A percentile compares a stretch with the other conserved stretches of the same genome.
These are phyloP conservation scores for Aristolochia contorta DNA, from an alignment of 164 flowering plant genomes.

Conservation along the genomic window DNA sequence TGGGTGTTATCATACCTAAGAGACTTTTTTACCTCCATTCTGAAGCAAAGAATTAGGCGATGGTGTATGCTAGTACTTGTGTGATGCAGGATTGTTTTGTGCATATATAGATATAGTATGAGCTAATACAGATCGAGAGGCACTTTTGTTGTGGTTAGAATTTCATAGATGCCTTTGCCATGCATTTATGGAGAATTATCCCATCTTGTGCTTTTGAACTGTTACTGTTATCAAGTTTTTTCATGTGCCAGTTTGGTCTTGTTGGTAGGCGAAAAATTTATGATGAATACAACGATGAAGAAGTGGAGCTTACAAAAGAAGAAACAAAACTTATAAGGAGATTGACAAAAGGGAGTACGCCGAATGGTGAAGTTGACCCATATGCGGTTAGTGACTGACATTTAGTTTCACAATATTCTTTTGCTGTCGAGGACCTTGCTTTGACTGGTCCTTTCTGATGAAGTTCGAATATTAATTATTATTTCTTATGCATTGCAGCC, in stretches of 20 bases:
- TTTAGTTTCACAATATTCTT: not conserved
- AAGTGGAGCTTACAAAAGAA: constrained; percentile 62
- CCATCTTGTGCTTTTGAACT: not conserved
- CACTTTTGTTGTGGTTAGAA: not conserved
- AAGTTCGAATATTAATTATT: not conserved
- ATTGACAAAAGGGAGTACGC: constrained; percentile 72
- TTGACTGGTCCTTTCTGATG: too few relatives aligned
- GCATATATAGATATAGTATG: too few relatives aligned
- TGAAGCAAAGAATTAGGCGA: too few relatives aligned
- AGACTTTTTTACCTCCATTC: not conserved
- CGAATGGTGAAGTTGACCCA: constrained; percentile 84
- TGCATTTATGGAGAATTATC: not conserved
- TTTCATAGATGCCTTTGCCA: not conserved
- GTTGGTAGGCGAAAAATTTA: constrained; percentile 60
- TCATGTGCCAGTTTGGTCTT: not conserved
- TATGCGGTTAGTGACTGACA: constrained; percentile 12
- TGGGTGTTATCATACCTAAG: constrained; percentile 16
- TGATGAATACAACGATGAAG: constrained; percentile 91
- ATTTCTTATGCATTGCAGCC: constrained; percentile 38
- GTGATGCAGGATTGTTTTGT: not conserved
- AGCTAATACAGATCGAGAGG: too few relatives aligned
- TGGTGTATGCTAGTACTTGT: too few relatives aligned
- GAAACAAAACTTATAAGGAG: constrained; percentile 45
- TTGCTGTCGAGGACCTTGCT: too few relatives aligned
- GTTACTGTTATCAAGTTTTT: not conserved